Percentiles rank a stretch among this genome's conserved stretches.
phyloP scores from a whole-genome alignment of 768 basidiomycete genomes.

The Lactifluus subvellereus region DNA sequence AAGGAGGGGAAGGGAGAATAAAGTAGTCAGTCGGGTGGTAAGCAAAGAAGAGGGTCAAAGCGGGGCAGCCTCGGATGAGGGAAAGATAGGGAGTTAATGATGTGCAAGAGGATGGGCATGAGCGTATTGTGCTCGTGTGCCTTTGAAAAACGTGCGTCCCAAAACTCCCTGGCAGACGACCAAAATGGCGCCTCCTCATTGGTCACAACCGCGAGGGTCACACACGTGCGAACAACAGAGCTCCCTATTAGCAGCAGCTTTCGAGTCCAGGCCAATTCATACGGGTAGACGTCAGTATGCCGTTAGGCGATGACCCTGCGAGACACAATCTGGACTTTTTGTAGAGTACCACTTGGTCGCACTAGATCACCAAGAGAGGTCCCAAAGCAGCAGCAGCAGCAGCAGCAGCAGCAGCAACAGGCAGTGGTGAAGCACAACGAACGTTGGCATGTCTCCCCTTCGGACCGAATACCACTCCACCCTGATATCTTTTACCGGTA shows the following conservation, averaged over 20 bases:
- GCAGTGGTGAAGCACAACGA: not conserved
- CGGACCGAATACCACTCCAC: no score
- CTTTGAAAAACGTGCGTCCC: conserved; percentile 12
- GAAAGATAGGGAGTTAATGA: not conserved
- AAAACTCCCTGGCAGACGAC: conserved; percentile 19
- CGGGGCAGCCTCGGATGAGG: conserved; percentile 1
- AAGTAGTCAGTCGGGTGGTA: not conserved
- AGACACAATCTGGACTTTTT: no score
- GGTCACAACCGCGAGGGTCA: not conserved
- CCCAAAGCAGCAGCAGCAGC: no score
- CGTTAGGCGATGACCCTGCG: no score
- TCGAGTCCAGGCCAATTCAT: not conserved
- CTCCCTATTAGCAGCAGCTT: no score
- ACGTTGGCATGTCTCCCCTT: not conserved
- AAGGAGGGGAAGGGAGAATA: not conserved
- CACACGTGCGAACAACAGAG: conserved; percentile 1
- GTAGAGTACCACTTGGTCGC: no score
- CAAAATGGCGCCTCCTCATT: conserved; percentile 11
- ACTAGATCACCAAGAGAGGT: no score
- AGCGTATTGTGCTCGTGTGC: conserved; percentile 24
- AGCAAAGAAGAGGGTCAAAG: not conserved
- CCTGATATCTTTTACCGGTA: no score
- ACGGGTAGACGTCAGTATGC: no score
- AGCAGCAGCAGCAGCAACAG: no score
- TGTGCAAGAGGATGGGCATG: not conserved